phyloP scores from a whole-genome alignment of 108 stramenopile species.

The Chaetoceros tenuissimus region DNA sequence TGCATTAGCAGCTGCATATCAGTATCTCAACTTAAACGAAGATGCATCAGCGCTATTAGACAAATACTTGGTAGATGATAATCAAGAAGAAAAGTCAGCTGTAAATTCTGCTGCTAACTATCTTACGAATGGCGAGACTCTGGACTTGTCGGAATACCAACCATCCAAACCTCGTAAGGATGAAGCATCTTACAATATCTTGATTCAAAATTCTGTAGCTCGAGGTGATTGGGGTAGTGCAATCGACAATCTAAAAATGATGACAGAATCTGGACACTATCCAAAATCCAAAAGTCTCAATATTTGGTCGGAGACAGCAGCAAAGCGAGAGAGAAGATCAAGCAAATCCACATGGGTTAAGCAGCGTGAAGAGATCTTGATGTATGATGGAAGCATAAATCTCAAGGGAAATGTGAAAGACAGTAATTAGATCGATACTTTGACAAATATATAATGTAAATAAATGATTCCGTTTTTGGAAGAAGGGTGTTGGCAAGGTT shows the following conservation, averaged over 20 bases:
- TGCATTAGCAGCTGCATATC: neutral
- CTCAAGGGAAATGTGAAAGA: too few relatives aligned
- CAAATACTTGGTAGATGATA: conserved; percentile 37
- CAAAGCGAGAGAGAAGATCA: conserved; percentile 18
- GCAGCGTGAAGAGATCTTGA: conserved; percentile 1
- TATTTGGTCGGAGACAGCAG: conserved; percentile 48
- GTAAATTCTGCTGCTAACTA: conserved; percentile 18
- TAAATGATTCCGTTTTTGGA: too few relatives aligned
- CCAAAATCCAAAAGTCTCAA: conserved; percentile 62
- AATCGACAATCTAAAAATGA: conserved; percentile 46
- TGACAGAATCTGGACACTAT: conserved; percentile 65
- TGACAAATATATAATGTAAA: too few relatives aligned
- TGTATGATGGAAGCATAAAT: too few relatives aligned
- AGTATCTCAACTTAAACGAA: conserved; percentile 3
- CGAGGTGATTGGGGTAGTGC: conserved; percentile 56
- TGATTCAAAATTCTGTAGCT: conserved; percentile 59
- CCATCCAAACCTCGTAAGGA: conserved; percentile 44
- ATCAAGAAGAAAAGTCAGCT: conserved; percentile 55
- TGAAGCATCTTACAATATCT: conserved; percentile 61
- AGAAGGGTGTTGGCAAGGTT: too few relatives aligned
- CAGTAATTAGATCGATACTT: too few relatives aligned
- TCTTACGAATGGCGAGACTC: conserved; percentile 37
- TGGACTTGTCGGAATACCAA: conserved; percentile 40
- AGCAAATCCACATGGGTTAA: conserved; percentile 10
- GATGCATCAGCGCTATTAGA: conserved; percentile 13